Conservation (phyloP, 371 early-diverging fungal species). For the Mortierella polycephala region DNA sequence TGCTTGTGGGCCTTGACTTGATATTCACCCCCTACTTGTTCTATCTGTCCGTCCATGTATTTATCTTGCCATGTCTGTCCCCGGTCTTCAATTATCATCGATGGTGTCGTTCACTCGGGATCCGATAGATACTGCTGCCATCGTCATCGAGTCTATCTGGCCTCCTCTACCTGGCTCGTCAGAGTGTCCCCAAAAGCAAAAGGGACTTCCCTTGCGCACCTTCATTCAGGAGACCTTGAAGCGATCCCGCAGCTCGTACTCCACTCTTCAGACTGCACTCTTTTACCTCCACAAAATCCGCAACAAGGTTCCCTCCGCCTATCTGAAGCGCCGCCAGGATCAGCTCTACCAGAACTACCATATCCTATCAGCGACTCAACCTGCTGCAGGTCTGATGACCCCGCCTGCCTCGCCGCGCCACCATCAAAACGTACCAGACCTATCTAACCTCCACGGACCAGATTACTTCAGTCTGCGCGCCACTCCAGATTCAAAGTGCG, state of each 20-base stretch:
- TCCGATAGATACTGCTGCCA: conserved; percentile 56
- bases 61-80: neutral
- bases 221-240: conserved; percentile 78
- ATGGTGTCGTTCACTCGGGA: conserved; percentile 16
- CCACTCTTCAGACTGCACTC: conserved; percentile 77
- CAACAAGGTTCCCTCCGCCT: conserved; percentile 43
- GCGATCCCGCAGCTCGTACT: conserved; percentile 78
- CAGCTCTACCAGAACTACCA: conserved; percentile 29
- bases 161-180: conserved; percentile 38
- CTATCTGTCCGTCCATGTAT: neutral
- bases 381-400: conserved; percentile 17
- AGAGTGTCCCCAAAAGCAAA: conserved; percentile 57
- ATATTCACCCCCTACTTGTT: conserved; percentile 22
- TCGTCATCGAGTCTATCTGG: conserved; percentile 62
- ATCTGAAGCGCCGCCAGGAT: conserved; percentile 42
- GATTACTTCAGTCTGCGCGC: conserved; percentile 40
- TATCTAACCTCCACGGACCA: conserved; percentile 20
- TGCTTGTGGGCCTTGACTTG: neutral
- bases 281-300: conserved; percentile 66
- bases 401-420: conserved; percentile 38
- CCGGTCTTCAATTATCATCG: neutral
- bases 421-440: conserved; percentile 26
- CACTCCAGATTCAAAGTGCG: conserved; percentile 12
- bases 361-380: conserved; percentile 7
- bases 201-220: conserved; percentile 57